A percentile compares a stretch with the other conserved stretches of the same genome.
Evolutionary conservation across 805 yeast species (phyloP).

Genomic region (Hanseniaspora occidentalis): DNA sequence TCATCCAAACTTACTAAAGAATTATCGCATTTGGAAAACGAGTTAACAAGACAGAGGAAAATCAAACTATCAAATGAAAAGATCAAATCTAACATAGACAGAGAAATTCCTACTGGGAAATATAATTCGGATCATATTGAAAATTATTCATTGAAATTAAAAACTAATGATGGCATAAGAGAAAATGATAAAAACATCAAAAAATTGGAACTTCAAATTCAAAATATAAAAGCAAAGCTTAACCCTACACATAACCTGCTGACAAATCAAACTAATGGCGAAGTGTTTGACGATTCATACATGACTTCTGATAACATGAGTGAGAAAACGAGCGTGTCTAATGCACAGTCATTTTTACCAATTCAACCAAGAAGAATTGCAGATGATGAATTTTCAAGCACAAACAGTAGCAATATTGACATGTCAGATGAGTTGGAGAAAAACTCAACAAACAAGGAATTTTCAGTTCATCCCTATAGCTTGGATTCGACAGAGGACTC

Average conservation of each 20-base stretch:
- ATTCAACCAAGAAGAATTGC: too few relatives aligned
- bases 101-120: conserved; percentile 22
- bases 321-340: too few relatives aligned
- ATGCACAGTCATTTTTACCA: too few relatives aligned
- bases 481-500: too few relatives aligned
- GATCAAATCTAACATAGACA: conserved; percentile 12
- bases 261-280: too few relatives aligned
- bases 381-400: too few relatives aligned
- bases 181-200: conserved; percentile 21
- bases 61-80: conserved; percentile 8
- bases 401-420: too few relatives aligned
- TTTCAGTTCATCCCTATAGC: too few relatives aligned
- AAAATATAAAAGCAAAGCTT: conserved; percentile 14
- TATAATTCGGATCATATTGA: conserved; percentile 26
- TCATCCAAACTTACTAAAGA: conserved; percentile 17
- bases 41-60: conserved; percentile 13
- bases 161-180: conserved; percentile 22
- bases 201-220: conserved; percentile 16
- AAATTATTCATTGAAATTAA: conserved; percentile 23
- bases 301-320: too few relatives aligned
- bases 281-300: too few relatives aligned
- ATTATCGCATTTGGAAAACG: conserved; percentile 15
- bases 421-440: too few relatives aligned
- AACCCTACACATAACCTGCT: conserved; percentile 11
- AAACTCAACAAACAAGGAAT: too few relatives aligned